Conservation (phyloP, 2,329 filamentous ascomycete species). For the Xylariomycetidae sp. region DNA sequence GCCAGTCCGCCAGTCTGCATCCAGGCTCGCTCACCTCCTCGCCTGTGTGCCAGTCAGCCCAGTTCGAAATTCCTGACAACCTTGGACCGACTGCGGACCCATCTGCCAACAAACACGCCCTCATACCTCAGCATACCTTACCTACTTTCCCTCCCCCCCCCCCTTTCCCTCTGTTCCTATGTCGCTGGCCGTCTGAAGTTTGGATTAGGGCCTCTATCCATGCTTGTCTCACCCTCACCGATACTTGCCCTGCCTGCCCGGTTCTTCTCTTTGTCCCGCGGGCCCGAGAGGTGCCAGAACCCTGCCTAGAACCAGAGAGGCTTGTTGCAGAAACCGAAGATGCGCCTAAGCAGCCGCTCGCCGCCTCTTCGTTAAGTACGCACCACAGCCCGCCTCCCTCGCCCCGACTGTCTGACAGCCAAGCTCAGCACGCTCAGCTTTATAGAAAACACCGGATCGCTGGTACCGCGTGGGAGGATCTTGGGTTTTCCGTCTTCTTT, state of each 20-base stretch:
- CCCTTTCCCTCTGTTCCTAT: no score
- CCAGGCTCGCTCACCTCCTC: no score
- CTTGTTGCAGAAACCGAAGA: conserved; percentile 25
- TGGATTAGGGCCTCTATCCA: conserved; percentile 12
- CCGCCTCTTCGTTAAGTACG: conserved; percentile 23
- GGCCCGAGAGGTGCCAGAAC: no score
- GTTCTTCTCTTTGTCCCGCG: conserved; percentile 22
- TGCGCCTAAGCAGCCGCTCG: conserved; percentile 17
- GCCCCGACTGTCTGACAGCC: conserved; percentile 13
- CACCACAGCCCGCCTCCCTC: conserved; percentile 14
- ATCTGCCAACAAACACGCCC: no score
- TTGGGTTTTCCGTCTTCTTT: conserved; percentile 12
- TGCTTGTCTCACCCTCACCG: conserved; percentile 30
- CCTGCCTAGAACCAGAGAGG: conserved; percentile 25
- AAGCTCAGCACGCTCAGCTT: no score
- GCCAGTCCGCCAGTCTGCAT: no score
- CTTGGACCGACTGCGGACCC: no score
- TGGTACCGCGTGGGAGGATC: conserved; percentile 9
- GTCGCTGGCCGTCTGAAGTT: conserved; percentile 14
- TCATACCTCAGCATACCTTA: no score
- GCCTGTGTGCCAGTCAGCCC: no score
- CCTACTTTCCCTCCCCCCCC: no score
- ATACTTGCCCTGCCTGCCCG: conserved; percentile 23
- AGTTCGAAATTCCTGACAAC: no score
- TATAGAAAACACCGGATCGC: conserved; percentile 12